Evolutionary conservation across 352 stramenopile genomes (phyloP), one percentile per base, ranked within the genome.

Genomic region (Vaucheria bursata): DNA sequence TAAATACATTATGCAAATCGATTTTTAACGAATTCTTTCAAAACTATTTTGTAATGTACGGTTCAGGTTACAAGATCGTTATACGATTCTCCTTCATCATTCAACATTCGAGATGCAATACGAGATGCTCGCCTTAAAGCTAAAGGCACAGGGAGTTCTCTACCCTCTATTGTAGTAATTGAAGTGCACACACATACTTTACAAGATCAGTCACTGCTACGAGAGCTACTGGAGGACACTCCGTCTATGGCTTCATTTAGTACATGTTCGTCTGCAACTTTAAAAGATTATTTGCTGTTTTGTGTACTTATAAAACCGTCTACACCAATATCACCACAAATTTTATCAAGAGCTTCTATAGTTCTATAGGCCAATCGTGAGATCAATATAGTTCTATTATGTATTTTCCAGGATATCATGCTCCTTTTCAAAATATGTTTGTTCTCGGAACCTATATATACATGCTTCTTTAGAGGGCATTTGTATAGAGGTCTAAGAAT

Each of bases 221-320:
- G 59, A 34, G 59, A 69, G 59, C 59, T 69, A 34, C 6, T 69
- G 59, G 59, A 69, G 59, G 59, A 69, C 34, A 18, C 59, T 6
- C 59, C 59, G 18, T 69, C 59, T 4, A 69, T 69, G 59, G 59
- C 59, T 29, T 8, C 59, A 6, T 69, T 4, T 29, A 69, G 59
- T 38, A 38, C 59, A 38, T 6, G 6, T 18, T 29, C 6, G 29
- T 69, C 59, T 34, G 59, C 59, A 4, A 69, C 59, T 34, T 4
- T 4, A 6, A 69, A 69, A 29, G 59, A 6, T 18, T 4, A 18
- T 4, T 29, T 69, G 59, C 59, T 69, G 59, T 69, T 69, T 29
- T 69, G 59, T 38, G 59, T 69, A 29, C 33, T 6, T 4, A 18
- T 69, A 34, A 29, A 29, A 50, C 5, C 39, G 12, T 5, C 39